Base-by-base conservation (phyloP, 2,329 filamentous ascomycete species). In the Phaeosphaeriaceae sp. region DNA sequence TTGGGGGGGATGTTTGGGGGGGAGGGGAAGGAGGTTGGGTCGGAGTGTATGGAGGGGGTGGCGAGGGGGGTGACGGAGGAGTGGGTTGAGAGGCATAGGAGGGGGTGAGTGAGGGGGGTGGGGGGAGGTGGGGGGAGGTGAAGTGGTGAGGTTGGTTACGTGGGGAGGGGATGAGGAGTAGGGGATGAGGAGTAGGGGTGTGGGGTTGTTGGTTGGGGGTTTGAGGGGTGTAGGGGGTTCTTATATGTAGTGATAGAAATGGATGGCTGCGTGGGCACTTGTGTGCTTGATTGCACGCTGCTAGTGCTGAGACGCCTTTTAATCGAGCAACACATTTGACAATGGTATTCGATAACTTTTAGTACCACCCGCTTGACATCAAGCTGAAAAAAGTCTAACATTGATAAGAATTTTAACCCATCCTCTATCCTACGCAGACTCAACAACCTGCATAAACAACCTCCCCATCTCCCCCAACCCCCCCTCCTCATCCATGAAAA, bases 401-500 rank as follows among this genome's bases (percentile, higher is more conserved):
- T n/a, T n/a, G n/a, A n/a, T n/a, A n/a, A n/a, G n/a, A n/a, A n/a
- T n/a, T n/a, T n/a, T n/a, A n/a, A n/a, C n/a, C n/a, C n/a, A n/a
- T n/a, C n/a, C n/a, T n/a, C n/a, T n/a, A n/a, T n/a, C 23, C 56
- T 63, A 71, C 21, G 43, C 56, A 23, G 60, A 48, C 46, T 68
- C 63, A 13, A 68, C 54, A 6, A 71, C 70, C 20, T 66, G 64
- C 12, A 58, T 54, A 39, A 74, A 60, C 26, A 75, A 52, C 41
- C 61, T 53, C 4, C 71, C 72, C 1, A 75, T 43, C 6, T 55
- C 45, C 13, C 63, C 65, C 5, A 74, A 35, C 0, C 61, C 68
- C n/a, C 61, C 68, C 15, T 71, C 66, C n/a, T 71, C 68, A 6
- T 67, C 62, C 6, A 73, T 79, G 43, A 96, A 88, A 33, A 96